A percentile compares a stretch with the other conserved stretches of the same genome.
phyloP scores from a whole-genome alignment of 2,329 filamentous ascomycete genomes.

The Eutypa lata region DNA sequence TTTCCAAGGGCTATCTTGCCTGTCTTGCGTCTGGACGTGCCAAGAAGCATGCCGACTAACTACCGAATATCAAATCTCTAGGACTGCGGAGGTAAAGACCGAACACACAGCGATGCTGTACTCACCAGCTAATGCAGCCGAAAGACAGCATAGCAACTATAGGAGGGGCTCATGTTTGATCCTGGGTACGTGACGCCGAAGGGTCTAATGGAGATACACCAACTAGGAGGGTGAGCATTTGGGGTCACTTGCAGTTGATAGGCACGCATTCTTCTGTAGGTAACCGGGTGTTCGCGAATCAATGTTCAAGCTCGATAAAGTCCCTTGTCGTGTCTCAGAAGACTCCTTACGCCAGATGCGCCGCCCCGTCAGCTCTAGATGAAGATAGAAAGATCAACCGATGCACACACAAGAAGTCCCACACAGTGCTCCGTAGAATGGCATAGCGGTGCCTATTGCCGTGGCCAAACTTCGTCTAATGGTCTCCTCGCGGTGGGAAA shows the following conservation, averaged over 20 bases:
- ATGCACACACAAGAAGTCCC: constrained; percentile 5
- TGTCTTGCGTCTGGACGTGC: constrained; percentile 1
- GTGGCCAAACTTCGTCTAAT: constrained; percentile 13
- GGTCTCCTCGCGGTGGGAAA: constrained; percentile 68
- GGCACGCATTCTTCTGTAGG: constrained; percentile 13
- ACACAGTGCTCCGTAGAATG: constrained; percentile 8
- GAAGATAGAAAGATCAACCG: constrained; percentile 28
- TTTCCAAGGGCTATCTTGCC: too few species aligned
- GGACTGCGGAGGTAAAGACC: not conserved
- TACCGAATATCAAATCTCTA: not conserved
- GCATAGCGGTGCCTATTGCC: constrained; percentile 2
- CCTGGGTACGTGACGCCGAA: not conserved
- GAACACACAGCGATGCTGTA: not conserved
- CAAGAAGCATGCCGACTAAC: not conserved
- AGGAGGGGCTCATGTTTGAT: not conserved
- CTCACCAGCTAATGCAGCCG: not conserved
- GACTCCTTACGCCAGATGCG: constrained; percentile 21
- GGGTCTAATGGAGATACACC: not conserved
- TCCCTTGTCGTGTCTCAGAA: constrained; percentile 18
- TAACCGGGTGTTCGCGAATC: constrained; percentile 23
- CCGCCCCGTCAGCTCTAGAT: constrained; percentile 19
- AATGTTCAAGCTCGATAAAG: constrained; percentile 8
- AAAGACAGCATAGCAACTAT: not conserved
- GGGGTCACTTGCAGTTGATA: not conserved
- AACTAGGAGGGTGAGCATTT: not conserved